Conservation (phyloP, 177 flowering plant genomes). For the Vitis hybrid region DNA sequence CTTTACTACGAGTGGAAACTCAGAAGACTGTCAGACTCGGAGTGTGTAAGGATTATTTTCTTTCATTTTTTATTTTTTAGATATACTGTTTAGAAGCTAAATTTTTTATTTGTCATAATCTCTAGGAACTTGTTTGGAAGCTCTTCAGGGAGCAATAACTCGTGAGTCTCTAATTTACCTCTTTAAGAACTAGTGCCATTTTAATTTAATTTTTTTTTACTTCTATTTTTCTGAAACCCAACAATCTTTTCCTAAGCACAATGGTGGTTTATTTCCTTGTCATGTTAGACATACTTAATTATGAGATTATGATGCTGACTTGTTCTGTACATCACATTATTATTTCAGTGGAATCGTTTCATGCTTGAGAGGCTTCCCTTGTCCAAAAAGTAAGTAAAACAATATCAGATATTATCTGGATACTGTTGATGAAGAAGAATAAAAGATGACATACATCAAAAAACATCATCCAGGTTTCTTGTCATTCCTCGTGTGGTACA, state of each 20-base stretch:
- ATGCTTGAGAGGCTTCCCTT: constrained; percentile 29
- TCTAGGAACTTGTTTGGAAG: constrained; percentile 41
- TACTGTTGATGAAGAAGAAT: no score
- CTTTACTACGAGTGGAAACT: constrained; percentile 18
- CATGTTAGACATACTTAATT: no score
- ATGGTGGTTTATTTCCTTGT: no score
- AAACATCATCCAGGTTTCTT: no score
- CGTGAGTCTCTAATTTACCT: constrained; percentile 22
- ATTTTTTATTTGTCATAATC: neutral
- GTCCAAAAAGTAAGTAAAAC: constrained; percentile 37
- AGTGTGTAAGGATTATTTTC: constrained; percentile 27
- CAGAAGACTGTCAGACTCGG: constrained; percentile 22
- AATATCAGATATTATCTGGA: neutral
- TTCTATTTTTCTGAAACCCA: no score
- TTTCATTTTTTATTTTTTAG: neutral
- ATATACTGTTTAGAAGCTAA: no score
- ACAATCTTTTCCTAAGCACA: no score
- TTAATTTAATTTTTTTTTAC: no score
- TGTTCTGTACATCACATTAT: neutral
- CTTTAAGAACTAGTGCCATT: no score
- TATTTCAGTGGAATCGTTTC: constrained; percentile 28
- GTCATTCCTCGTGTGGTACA: no score
- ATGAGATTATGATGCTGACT: constrained; percentile 5
- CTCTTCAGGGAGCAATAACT: constrained; percentile 17
- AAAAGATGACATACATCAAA: no score